Base-by-base conservation (phyloP, 306 rosid genomes). In the Pyrus betulifolia region DNA sequence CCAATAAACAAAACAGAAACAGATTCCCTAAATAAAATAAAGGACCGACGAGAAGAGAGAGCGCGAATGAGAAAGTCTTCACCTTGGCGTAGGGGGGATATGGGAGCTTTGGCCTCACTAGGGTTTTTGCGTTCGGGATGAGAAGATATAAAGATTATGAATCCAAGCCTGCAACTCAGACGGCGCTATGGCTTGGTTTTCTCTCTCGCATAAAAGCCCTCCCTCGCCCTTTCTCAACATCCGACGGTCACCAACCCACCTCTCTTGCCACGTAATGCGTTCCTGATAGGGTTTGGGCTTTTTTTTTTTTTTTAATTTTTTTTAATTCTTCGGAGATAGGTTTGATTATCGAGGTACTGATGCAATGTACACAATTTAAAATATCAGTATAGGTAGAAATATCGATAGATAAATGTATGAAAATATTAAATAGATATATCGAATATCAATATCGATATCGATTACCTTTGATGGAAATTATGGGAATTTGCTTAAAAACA, bases 141-240 rank as follows among this genome's bases (percentile, higher is more conserved):
- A 45, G 40, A 35, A 63, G 52, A 4, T 22, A 60, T 15, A 44
- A 13, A 42, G 77, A 40, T 27, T 27, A 74, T 18, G 61, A 74
- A 62, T 67, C 27, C 69, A 25, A 38, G 68, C 31, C 44, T 21
- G 33, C 67, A 61, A 67, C 59, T 18, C 77, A 60, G 69, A 62
- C 78, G 78, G 78, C 78, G 78, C 61, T 40, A 3, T 12, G 60
- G 30, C 17, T 74, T 45, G 78, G 78, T 74, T 74, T 45, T 74
- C 59, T 19, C 11, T 63, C 49, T 21, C 46, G 8, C 70, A 74
- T 74, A 74, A 74, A 73, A 60, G 38, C 76, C 76, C 55, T 7
- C 27, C 15, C 67, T 58, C 10, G 19, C 58, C 55, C 18, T 21
- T 60, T 22, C n/a, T 45, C 70, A 0, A 27, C 70, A 74, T 74